phyloP scores from a whole-genome alignment of 225 moss, liverwort and hornwort genomes.

The Bryoerythrophyllum caledonicum region DNA sequence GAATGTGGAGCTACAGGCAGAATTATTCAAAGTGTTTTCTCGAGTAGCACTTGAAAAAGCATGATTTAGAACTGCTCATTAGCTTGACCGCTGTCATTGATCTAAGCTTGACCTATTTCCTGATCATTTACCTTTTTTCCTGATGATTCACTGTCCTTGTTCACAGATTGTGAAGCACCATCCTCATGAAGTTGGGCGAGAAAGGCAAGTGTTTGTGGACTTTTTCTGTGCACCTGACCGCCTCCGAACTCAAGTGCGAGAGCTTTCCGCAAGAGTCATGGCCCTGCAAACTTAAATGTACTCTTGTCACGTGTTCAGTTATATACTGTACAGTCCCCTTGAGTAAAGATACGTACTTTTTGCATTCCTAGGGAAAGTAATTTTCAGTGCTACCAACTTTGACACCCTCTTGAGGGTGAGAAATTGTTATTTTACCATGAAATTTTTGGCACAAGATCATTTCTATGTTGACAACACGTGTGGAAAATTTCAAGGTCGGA shows the following conservation, averaged over 20 bases:
- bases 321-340: too few relatives aligned
- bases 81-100: neutral
- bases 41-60: neutral
- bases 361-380: too few relatives aligned
- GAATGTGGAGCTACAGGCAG: neutral
- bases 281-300: slow-evolving; percentile 53
- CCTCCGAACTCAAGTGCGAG: slow-evolving; percentile 79
- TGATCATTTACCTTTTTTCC: neutral
- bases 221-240: slow-evolving; percentile 95
- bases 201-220: slow-evolving; percentile 97
- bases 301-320: neutral
- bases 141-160: neutral
- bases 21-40: neutral
- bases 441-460: too few relatives aligned
- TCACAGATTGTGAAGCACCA: slow-evolving; percentile 97
- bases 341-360: too few relatives aligned
- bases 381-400: too few relatives aligned
- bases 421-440: too few relatives aligned
- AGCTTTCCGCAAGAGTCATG: slow-evolving; percentile 88
- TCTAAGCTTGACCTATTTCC: neutral
- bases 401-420: too few relatives aligned
- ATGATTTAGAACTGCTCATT: neutral
- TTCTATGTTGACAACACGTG: too few relatives aligned
- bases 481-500: too few relatives aligned
- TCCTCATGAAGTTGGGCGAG: slow-evolving; percentile 94